Percentiles rank a stretch among this genome's conserved stretches.
These are phyloP conservation scores for Neoboletus subvelutipes DNA, from an alignment of 768 basidiomycete species.

Conservation along the genomic window DNA sequence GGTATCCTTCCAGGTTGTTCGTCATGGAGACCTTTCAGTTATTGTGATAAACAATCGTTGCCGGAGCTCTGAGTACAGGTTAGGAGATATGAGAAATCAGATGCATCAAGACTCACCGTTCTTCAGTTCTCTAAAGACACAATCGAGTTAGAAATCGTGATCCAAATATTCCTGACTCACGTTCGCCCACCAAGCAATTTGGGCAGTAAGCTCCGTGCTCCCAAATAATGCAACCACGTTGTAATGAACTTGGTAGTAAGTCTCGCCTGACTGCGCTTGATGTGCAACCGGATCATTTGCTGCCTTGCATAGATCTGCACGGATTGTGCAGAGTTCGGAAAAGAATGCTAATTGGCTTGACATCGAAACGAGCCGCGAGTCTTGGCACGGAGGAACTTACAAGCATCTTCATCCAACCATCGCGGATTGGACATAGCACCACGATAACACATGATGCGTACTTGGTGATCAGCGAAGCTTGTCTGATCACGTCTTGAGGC, in stretches of 20 bases:
- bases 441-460: not conserved
- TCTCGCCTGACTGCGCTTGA: not conserved
- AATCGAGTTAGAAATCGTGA: not conserved
- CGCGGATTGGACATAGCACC: not conserved
- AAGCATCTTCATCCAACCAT: not conserved
- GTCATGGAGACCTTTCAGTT: not conserved
- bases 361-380: not conserved
- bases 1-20: too few species aligned
- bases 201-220: not conserved
- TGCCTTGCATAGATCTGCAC: not conserved
- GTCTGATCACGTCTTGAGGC: not conserved
- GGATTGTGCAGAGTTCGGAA: not conserved
- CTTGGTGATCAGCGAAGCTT: not conserved
- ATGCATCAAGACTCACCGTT: not conserved
- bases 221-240: not conserved
- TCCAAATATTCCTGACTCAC: not conserved
- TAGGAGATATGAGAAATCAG: not conserved
- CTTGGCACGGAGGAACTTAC: not conserved
- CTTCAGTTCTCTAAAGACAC: not conserved
- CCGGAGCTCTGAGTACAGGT: not conserved
- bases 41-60: not conserved
- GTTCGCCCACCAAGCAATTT: not conserved
- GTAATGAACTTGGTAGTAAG: not conserved
- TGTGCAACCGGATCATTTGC: not conserved
- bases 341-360: not conserved